Base-by-base conservation (phyloP, 1,284 basidiomycete species). In the Bjerkandera adusta region DNA sequence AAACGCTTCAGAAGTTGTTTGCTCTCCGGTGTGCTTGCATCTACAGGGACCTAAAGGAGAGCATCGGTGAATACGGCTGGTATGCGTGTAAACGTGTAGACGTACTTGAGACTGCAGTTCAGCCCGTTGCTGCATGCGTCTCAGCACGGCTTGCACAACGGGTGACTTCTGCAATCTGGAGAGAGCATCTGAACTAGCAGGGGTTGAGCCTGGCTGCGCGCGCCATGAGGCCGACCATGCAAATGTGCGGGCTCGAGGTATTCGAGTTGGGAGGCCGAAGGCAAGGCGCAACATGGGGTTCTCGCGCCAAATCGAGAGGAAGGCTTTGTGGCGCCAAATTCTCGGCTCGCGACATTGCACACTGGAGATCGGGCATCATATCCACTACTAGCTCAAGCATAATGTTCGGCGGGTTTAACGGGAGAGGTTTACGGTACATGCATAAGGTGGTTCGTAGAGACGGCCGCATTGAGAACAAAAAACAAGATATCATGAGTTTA, bases 1-100 rank as follows among this genome's bases (percentile, higher is more conserved):
- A 77, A 62, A 15, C 69, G 63, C 49, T 70, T 73, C 2, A 73
- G 67, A 1, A 66, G 60, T 11, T 64, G 61, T 36, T 79, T 73
- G 43, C 73, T 68, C 30, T 73, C 70, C 1, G 61, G 54, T 13
- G 66, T 63, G 4, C 65, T 63, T 50, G 61, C 58, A 36, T 58
- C 53, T 3, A 63, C 60, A 1, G 65, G 56, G 15, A 71, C 40
- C 67, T 72, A 21, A 16, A 18, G 11, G 12, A 0, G 1, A 27
- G 30, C 18, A 20, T 36, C 34, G 5, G 34, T 16, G 6, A 7
- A 21, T 8, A 36, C 16, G n/a, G 25, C 27, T n/a, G 18, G 12
- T 11, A 16, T 18, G 12, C 33, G 2, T 26, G 21, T 8, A 24
- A 10, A 13, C 6, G 27, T 4, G 16, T 2, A 24, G 2, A 47